Evolutionary conservation across 768 basidiomycete genomes (phyloP).

Genomic region (Amyloporia xantha): DNA sequence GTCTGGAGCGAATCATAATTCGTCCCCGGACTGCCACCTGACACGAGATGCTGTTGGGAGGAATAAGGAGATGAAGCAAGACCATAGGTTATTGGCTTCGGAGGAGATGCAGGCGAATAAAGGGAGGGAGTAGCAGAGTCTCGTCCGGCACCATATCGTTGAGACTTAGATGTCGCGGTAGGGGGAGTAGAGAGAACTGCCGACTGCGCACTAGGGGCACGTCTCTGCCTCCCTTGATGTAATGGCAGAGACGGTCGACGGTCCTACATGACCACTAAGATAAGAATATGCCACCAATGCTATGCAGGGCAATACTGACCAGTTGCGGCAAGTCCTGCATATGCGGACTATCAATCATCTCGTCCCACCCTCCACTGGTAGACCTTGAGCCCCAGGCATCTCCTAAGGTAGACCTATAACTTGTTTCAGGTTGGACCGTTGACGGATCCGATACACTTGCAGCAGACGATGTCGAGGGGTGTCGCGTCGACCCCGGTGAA

Average conservation of each 20-base stretch:
- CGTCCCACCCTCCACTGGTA: constrained; percentile 56
- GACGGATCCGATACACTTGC: constrained; percentile 45
- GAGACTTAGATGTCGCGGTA: constrained; percentile 37
- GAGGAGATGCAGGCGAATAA: constrained; percentile 43
- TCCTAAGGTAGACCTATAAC: constrained; percentile 39
- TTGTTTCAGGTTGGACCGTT: constrained; percentile 37
- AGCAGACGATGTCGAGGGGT: constrained; percentile 56
- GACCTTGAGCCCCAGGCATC: constrained; percentile 51
- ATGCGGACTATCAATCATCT: constrained; percentile 39
- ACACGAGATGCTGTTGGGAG: constrained; percentile 19
- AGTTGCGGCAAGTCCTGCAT: constrained; percentile 44
- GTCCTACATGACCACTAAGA: neutral
- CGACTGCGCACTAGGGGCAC: constrained; percentile 11
- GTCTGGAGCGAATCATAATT: constrained; percentile 33
- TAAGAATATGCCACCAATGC: too few species aligned
- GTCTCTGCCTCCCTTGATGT: constrained; percentile 11
- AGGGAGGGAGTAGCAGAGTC: constrained; percentile 33
- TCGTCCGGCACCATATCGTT: constrained; percentile 43
- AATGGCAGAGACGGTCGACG: neutral
- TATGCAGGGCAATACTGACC: constrained; percentile 36
- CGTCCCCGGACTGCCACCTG: constrained; percentile 14
- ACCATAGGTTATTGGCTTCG: constrained; percentile 20
- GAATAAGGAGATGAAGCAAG: constrained; percentile 27
- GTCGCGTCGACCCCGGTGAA: constrained; percentile 45
- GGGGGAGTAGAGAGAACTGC: constrained; percentile 11